Conservation (phyloP, 2,329 filamentous ascomycete species). For the Lomentospora prolificans region DNA sequence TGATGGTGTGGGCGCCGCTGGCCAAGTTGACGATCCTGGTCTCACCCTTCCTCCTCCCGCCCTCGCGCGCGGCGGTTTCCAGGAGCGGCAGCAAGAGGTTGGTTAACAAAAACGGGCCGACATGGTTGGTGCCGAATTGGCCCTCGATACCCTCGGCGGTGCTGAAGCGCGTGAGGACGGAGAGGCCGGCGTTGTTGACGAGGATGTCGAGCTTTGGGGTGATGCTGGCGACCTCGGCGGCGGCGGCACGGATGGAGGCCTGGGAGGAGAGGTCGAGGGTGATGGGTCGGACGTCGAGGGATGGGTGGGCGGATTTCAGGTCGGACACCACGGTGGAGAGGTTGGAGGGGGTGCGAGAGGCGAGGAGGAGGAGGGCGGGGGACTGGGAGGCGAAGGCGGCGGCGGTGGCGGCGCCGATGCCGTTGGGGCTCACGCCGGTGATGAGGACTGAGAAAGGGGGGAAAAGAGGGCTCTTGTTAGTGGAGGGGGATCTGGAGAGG, state of each 20-base stretch:
- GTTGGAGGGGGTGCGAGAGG: conserved; percentile 32
- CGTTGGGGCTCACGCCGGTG: conserved; percentile 30
- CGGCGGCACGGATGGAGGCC: conserved; percentile 25
- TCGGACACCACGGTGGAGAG: conserved; percentile 15
- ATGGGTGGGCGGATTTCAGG: conserved; percentile 7
- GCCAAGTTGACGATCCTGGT: conserved; percentile 31
- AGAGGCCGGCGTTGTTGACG: conserved; percentile 35
- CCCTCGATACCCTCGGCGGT: conserved; percentile 31
- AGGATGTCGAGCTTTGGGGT: conserved; percentile 25
- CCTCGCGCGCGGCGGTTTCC: conserved; percentile 8
- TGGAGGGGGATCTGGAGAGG: no score
- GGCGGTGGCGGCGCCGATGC: conserved; percentile 28
- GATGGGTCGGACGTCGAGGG: conserved; percentile 8
- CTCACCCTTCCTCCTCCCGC: background rate
- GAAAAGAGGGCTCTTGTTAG: conserved; percentile 5
- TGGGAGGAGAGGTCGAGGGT: conserved; percentile 27
- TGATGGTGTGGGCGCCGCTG: conserved; percentile 20
- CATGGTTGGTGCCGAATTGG: conserved; percentile 34
- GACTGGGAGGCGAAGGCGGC: conserved; percentile 26
- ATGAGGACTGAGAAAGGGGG: conserved; percentile 26
- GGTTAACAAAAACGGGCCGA: conserved; percentile 36
- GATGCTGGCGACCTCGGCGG: conserved; percentile 20
- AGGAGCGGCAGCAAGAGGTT: conserved; percentile 27
- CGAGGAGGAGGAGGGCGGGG: conserved; percentile 33
- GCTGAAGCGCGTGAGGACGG: conserved; percentile 24